phyloP scores from a whole-genome alignment of 169 alveolate genomes.

The Neospora caninum region DNA sequence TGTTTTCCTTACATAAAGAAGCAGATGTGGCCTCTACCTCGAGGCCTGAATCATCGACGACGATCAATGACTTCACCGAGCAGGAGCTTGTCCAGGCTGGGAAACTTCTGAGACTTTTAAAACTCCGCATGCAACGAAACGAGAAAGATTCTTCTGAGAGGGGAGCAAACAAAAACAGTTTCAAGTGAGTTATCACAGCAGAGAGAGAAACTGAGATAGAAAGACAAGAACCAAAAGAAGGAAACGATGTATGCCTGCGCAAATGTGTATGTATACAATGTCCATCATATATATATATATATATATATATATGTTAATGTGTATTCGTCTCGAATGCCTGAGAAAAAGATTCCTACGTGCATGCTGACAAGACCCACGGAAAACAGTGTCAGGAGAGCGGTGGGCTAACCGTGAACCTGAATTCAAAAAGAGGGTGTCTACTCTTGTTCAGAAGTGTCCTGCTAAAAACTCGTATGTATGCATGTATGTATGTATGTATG shows the following conservation, averaged over 20 bases:
- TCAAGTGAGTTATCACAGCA: not conserved
- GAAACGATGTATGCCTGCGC: no score
- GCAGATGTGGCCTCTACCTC: not conserved
- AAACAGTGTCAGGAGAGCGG: no score
- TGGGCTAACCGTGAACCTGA: no score
- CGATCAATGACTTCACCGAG: not conserved
- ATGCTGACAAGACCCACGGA: no score
- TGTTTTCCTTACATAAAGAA: not conserved
- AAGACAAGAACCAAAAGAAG: no score
- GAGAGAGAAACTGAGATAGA: not conserved
- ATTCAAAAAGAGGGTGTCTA: no score
- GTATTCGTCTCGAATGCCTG: no score
- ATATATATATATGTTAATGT: not conserved
- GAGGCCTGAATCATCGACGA: not conserved
- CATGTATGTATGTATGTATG: no score
- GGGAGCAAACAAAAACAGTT: not conserved
- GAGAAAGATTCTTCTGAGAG: not conserved
- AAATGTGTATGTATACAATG: not conserved
- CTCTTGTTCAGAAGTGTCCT: no score
- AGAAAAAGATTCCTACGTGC: no score
- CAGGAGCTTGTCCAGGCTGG: conserved; percentile 43
- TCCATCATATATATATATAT: no score
- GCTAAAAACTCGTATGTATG: no score
- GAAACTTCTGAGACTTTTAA: conserved; percentile 14
- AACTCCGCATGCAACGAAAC: not conserved